These are phyloP conservation scores for Quercus tomentella DNA, from an alignment of 331 rosid species.

Conservation along the genomic window DNA sequence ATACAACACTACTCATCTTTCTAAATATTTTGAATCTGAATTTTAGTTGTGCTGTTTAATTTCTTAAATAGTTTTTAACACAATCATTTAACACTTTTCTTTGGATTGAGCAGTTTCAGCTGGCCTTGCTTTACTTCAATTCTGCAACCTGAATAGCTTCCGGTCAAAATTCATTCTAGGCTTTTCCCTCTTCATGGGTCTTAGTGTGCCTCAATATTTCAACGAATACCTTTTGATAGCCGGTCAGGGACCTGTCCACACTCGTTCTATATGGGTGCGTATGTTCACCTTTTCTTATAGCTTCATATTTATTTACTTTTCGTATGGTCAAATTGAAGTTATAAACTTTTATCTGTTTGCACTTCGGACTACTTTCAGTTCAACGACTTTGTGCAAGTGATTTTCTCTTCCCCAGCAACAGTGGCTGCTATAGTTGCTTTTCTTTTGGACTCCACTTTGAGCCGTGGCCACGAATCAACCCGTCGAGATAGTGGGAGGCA, in stretches of 20 bases:
- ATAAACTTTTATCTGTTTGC: background rate
- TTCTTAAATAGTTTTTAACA: background rate
- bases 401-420: constrained; percentile 80
- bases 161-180: constrained; percentile 74
- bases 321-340: background rate
- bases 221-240: constrained; percentile 31
- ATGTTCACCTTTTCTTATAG: background rate
- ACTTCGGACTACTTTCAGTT: constrained; percentile 42
- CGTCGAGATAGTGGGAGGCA: constrained; percentile 82
- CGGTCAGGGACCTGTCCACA: constrained; percentile 65
- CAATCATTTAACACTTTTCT: background rate
- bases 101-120: constrained; percentile 54
- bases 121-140: constrained; percentile 75
- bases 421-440: constrained; percentile 61
- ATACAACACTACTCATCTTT: background rate
- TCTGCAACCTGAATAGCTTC: constrained; percentile 82
- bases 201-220: constrained; percentile 80
- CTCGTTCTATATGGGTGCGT: constrained; percentile 56
- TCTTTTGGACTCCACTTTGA: constrained; percentile 51
- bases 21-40: background rate
- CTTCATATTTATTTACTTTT: background rate
- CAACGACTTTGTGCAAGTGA: constrained; percentile 63
- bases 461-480: constrained; percentile 36
- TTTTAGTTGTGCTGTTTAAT: background rate
- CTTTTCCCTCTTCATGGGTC: constrained; percentile 81